These are phyloP conservation scores for Aspergillus carbonarius DNA, from an alignment of 2,329 filamentous ascomycete genomes.

Conservation along the genomic window DNA sequence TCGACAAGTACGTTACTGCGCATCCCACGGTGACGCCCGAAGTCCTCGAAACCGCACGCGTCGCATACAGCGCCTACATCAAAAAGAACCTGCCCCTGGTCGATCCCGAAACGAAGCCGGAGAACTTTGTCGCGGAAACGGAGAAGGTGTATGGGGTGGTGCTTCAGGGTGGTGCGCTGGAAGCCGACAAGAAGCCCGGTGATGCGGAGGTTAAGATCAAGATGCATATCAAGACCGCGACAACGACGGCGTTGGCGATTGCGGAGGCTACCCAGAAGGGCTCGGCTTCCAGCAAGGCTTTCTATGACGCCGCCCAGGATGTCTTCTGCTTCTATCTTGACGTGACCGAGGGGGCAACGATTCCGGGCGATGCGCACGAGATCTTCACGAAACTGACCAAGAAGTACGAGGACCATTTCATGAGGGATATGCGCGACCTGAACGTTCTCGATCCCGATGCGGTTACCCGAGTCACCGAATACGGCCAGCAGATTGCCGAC, in stretches of 20 bases:
- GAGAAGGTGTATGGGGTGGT: slow-evolving; percentile 55
- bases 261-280: slow-evolving; percentile 29
- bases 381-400: slow-evolving; percentile 87
- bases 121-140: slow-evolving; percentile 49
- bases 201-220: slow-evolving; percentile 85
- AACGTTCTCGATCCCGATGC: slow-evolving; percentile 82
- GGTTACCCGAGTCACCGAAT: slow-evolving; percentile 88
- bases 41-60: slow-evolving; percentile 50
- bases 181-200: slow-evolving; percentile 57
- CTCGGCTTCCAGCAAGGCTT: slow-evolving; percentile 41
- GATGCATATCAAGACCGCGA: slow-evolving; percentile 74
- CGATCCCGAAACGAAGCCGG: slow-evolving; percentile 44
- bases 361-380: slow-evolving; percentile 62
- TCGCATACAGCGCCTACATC: slow-evolving; percentile 57
- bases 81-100: slow-evolving; percentile 67
- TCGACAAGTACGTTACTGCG: slow-evolving; percentile 63
- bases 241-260: slow-evolving; percentile 55
- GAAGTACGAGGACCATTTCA: slow-evolving; percentile 84
- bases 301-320: slow-evolving; percentile 61
- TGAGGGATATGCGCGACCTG: slow-evolving; percentile 79
- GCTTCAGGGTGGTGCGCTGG: slow-evolving; percentile 55
- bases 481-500: slow-evolving; percentile 78
- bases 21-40: slow-evolving; percentile 47
- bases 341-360: slow-evolving; percentile 54
- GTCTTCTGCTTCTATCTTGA: slow-evolving; percentile 80